These are phyloP conservation scores for Talaromyces ruber DNA, from an alignment of 495 filamentous ascomycete species.

Conservation along the genomic window DNA sequence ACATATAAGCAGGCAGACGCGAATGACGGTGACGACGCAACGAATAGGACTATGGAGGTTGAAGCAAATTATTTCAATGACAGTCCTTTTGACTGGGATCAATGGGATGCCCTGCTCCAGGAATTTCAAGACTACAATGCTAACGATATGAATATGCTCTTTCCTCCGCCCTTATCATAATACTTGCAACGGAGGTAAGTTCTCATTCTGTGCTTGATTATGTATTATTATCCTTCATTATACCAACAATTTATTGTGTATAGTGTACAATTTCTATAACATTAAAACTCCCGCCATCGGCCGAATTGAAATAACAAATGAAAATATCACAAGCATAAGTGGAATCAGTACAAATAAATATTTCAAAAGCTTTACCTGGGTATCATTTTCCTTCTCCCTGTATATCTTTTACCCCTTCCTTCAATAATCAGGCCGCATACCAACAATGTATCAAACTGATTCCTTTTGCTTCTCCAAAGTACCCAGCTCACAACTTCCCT, in stretches of 20 bases:
- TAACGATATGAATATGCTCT: background rate
- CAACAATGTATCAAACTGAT: background rate
- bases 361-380: background rate
- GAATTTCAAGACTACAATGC: constrained; percentile 14
- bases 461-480: background rate
- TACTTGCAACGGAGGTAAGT: background rate
- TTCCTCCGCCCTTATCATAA: background rate
- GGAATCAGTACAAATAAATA: background rate
- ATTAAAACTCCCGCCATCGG: background rate
- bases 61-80: constrained; percentile 11
- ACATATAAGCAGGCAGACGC: background rate
- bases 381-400: background rate
- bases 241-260: background rate
- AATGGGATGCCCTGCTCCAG: constrained; percentile 26
- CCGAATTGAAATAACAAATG: background rate
- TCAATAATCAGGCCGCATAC: background rate
- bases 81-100: constrained; percentile 24
- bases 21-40: background rate
- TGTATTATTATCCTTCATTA: background rate
- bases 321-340: background rate
- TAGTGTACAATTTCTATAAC: background rate
- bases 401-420: background rate
- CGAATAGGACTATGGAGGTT: constrained; percentile 1
- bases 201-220: background rate
- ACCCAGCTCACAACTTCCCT: background rate